Evolutionary conservation across 768 basidiomycete species (phyloP).

Genomic region (Auriscalpium vulgare): DNA sequence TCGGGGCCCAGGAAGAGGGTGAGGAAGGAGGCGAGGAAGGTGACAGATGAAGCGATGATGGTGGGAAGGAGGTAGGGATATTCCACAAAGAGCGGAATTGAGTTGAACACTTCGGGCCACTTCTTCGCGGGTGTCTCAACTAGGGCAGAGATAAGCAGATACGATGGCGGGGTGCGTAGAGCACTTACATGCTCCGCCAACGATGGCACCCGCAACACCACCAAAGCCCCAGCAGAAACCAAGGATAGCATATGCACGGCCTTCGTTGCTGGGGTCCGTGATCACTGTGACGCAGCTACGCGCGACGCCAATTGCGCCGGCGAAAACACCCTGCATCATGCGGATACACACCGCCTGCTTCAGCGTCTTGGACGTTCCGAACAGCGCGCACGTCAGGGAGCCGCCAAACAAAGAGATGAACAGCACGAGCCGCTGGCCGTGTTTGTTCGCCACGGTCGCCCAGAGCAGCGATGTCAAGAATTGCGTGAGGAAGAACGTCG

Average conservation of each 20-base stretch:
- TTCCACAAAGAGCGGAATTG: constrained; percentile 55
- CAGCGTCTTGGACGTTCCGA: constrained; percentile 69
- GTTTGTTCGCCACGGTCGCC: constrained; percentile 92
- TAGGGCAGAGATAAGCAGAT: constrained; percentile 24
- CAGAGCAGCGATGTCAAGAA: constrained; percentile 93
- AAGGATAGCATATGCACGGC: constrained; percentile 88
- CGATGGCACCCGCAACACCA: constrained; percentile 83
- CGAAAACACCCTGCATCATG: constrained; percentile 87
- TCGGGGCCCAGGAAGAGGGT: constrained; percentile 86
- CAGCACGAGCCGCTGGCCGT: constrained; percentile 80
- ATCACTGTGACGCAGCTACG: constrained; percentile 81
- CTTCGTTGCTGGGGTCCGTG: constrained; percentile 89
- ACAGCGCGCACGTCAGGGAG: constrained; percentile 66
- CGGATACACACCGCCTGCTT: constrained; percentile 79
- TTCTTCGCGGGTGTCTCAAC: constrained; percentile 82
- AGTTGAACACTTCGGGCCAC: constrained; percentile 71
- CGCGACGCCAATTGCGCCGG: constrained; percentile 91
- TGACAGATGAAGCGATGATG: constrained; percentile 66
- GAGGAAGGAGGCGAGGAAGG: constrained; percentile 73
- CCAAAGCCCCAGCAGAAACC: constrained; percentile 97
- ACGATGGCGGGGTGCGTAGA: not conserved
- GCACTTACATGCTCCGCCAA: constrained; percentile 73
- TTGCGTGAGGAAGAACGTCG: constrained; percentile 89
- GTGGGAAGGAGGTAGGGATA: constrained; percentile 94
- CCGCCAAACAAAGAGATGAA: constrained; percentile 81